These are phyloP conservation scores for Fusarium xyrophilum DNA, from an alignment of 2,329 filamentous ascomycete genomes.

Conservation along the genomic window DNA sequence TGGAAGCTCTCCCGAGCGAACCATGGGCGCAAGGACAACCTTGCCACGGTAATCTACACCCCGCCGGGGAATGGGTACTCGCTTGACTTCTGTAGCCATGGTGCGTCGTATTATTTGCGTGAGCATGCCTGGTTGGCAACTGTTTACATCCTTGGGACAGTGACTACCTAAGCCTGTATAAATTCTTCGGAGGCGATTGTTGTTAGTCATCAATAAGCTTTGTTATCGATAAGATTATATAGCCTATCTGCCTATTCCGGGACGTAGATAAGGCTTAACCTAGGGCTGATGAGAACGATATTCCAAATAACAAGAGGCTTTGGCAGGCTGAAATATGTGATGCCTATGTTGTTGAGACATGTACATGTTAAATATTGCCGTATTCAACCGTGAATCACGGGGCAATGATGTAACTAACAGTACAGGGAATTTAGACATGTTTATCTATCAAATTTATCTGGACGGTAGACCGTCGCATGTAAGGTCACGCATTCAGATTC, in stretches of 20 bases:
- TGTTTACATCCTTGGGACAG: constrained; percentile 8
- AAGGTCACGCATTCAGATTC: neutral
- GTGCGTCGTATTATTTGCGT: constrained; percentile 52
- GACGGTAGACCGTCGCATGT: neutral
- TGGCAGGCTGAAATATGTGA: neutral
- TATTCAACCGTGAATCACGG: neutral
- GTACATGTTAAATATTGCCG: neutral
- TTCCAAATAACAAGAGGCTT: neutral
- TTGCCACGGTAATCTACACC: constrained; percentile 95
- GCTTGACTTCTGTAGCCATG: constrained; percentile 67
- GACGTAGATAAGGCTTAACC: neutral
- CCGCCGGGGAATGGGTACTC: constrained; percentile 82
- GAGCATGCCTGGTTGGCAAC: constrained; percentile 42
- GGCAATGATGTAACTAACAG: neutral
- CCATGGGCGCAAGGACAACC: constrained; percentile 96
- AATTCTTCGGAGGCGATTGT: constrained; percentile 32
- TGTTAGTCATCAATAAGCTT: constrained; percentile 24
- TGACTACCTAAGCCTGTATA: constrained; percentile 20
- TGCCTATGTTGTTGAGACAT: neutral
- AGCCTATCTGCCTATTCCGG: no score
- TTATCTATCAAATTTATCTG: neutral
- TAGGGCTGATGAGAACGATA: neutral
- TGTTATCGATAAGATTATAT: constrained; percentile 35
- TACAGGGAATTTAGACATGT: neutral
- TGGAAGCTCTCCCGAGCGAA: constrained; percentile 93